A percentile compares a stretch with the other conserved stretches of the same genome.
Conservation (phyloP, 495 filamentous ascomycete genomes). For the Aspergillus conjunctus region DNA sequence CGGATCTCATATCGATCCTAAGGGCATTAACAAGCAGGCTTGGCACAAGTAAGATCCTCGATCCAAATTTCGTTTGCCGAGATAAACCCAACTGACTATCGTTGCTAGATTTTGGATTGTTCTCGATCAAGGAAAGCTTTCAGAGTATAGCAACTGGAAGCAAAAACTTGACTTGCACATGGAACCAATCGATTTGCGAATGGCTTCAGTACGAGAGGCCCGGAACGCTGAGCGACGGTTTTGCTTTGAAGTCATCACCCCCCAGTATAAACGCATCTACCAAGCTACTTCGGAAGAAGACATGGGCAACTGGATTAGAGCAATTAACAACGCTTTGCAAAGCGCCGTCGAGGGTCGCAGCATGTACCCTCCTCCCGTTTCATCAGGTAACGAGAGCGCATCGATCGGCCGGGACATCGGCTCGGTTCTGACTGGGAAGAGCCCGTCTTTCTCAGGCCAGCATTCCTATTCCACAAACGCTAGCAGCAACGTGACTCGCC, state of each 20-base stretch:
- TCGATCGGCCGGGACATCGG: constrained; percentile 80
- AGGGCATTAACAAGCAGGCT: constrained; percentile 91
- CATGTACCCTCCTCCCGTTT: constrained; percentile 43
- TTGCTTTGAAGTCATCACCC: constrained; percentile 98
- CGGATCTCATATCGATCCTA: constrained; percentile 92
- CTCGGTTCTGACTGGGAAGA: constrained; percentile 92
- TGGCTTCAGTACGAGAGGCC: constrained; percentile 95
- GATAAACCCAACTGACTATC: constrained; percentile 18
- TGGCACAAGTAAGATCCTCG: constrained; percentile 89
- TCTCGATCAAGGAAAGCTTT: constrained; percentile 90
- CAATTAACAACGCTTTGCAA: constrained; percentile 96
- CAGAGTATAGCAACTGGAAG: constrained; percentile 99
- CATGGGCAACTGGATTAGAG: constrained; percentile 94
- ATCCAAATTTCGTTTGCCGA: constrained; percentile 19
- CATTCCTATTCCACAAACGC: constrained; percentile 55
- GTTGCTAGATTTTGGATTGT: constrained; percentile 90
- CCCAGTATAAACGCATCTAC: constrained; percentile 94
- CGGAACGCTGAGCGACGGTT: constrained; percentile 93
- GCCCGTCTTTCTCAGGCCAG: constrained; percentile 66
- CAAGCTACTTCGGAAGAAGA: constrained; percentile 98
- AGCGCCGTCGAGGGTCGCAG: constrained; percentile 88
- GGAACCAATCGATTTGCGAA: constrained; percentile 95
- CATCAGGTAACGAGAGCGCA: constrained; percentile 49
- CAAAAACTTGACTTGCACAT: constrained; percentile 94
- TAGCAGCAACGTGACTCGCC: constrained; percentile 65